Evolutionary conservation across 2,329 filamentous ascomycete genomes (phyloP), one percentile per base, ranked within the genome.

Genomic region (Colletotrichum destructivum): DNA sequence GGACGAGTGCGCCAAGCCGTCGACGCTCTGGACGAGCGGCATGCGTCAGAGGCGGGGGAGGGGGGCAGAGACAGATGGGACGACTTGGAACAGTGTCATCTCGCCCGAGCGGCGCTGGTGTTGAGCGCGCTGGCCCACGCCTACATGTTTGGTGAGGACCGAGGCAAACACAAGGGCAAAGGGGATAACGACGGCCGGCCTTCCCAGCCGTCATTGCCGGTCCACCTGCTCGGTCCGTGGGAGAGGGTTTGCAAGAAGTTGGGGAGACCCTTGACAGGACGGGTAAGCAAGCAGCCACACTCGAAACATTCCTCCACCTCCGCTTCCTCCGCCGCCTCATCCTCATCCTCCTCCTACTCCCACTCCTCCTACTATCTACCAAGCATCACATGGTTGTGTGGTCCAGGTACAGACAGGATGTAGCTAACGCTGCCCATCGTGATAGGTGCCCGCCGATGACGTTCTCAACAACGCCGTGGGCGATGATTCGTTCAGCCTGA

Each of bases 381-480:
- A 31, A 3, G 6, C 26, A 31, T 31, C 26, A 31, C 26, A 31
- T 31, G 26, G 26, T 31, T 31, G 26, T 31, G 26, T 31, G 26
- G 26, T 31, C 26, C 26, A 31, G 26, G 26, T 6, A 31, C 26
- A 31, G 26, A 31, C 26, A 31, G 5, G 26, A 31, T 31, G 21
- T 49, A 26, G 55, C 62, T 70, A 31, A 70, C 56, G 26, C n/a
- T 49, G 3, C 23, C 26, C 1, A 31, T 26, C 9, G 42, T 16
- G 23, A 42, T 21, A 71, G 69, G 69, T 71, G 18, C 69, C 69
- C 46, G 69, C 69, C 13, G 69, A 71, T 9, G 69, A 71, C 38
- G 59, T 71, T 38, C 69, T 71, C 38, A 71, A 71, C 44, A 71
- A 71, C 38, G 69, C 69, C 18, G 13, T 69, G 5, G 69, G 69